Evolutionary conservation across 257 asterid genomes (phyloP).

Genomic region (Sherardia arvensis): DNA sequence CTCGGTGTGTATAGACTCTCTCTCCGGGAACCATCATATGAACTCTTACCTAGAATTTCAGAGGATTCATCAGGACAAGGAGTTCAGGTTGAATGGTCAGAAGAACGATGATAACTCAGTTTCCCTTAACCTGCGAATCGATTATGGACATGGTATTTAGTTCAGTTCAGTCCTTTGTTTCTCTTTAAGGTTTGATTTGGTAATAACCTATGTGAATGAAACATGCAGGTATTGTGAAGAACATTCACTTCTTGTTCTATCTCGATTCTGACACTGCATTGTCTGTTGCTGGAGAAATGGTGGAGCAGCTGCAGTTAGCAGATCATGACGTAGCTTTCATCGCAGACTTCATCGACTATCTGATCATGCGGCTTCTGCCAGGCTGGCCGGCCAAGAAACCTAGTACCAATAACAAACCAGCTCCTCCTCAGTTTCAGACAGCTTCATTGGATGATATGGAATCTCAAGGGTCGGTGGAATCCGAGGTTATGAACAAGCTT

Average conservation of each 20-base stretch:
- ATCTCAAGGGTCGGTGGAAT: slow-evolving; percentile 34
- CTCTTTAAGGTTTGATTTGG: neutral
- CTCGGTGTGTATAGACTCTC: slow-evolving; percentile 34
- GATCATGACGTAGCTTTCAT: slow-evolving; percentile 64
- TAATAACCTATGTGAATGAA: neutral
- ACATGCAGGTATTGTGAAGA: slow-evolving; percentile 40
- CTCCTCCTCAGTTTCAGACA: neutral
- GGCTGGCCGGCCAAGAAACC: slow-evolving; percentile 34
- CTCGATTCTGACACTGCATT: slow-evolving; percentile 63
- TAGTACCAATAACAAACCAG: neutral
- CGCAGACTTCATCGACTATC: slow-evolving; percentile 58
- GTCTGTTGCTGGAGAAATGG: slow-evolving; percentile 77
- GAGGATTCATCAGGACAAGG: slow-evolving; percentile 40
- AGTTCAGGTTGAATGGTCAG: slow-evolving; percentile 51
- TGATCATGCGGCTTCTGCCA: slow-evolving; percentile 39
- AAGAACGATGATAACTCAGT: slow-evolving; percentile 42
- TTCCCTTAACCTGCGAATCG: slow-evolving; percentile 46
- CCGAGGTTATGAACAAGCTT: slow-evolving; percentile 21
- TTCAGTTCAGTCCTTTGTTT: no score
- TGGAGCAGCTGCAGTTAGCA: slow-evolving; percentile 55
- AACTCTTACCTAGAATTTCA: slow-evolving; percentile 37
- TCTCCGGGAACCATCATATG: slow-evolving; percentile 30
- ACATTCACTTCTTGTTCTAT: slow-evolving; percentile 53
- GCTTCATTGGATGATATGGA: slow-evolving; percentile 20
- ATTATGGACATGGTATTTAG: slow-evolving; percentile 45